Evolutionary conservation across 2,329 filamentous ascomycete genomes (phyloP), one percentile per base, ranked within the genome.

Genomic region (Mollisiaceae sp.): DNA sequence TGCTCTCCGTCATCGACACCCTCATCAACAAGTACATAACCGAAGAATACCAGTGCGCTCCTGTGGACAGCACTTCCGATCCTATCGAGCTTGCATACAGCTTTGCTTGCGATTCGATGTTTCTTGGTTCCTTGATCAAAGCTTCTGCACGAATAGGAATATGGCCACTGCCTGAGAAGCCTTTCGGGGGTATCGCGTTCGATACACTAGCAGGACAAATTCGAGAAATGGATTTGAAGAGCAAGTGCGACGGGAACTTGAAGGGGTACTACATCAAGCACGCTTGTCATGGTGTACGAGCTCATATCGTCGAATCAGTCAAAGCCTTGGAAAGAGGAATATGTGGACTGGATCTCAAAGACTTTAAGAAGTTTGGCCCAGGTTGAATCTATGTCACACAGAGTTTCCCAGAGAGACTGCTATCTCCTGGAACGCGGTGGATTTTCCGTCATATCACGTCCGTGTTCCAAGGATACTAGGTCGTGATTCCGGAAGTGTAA

Each of bases 71-170:
- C 35, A 12, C 35, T 20, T 32, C 32, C 18, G 55, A 41, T 8
- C 36, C 55, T 12, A 12, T 20, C 32, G 55, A 57, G 35, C 22
- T 57, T 22, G 32, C 32, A 20, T 38, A 12, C 32, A 57, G 24
- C 32, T 38, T 14, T 8, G 55, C 55, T 14, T 70, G 69, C 32
- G 69, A 69, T 54, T 62, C 45, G 8, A 60, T 63, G 20, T 20
- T 67, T 3, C 43, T 69, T 5, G 69, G 69, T 2, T 62, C 69
- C 1, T 36, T 69, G 5, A 39, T 70, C 14, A 70, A 67, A 60
- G 62, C 62, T n/a, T 56, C 62, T 0, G 38, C 50, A 12, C 35
- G 56, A n/a, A 32, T 35, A 12, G 58, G 52, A 9, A 45, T 70
- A 1, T 67, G 43, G 32, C 69, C 69, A 6, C 36, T 57, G 0